Evolutionary conservation across 1,139 yeast genomes (phyloP).

Genomic region (Sugiyamaella sp.): DNA sequence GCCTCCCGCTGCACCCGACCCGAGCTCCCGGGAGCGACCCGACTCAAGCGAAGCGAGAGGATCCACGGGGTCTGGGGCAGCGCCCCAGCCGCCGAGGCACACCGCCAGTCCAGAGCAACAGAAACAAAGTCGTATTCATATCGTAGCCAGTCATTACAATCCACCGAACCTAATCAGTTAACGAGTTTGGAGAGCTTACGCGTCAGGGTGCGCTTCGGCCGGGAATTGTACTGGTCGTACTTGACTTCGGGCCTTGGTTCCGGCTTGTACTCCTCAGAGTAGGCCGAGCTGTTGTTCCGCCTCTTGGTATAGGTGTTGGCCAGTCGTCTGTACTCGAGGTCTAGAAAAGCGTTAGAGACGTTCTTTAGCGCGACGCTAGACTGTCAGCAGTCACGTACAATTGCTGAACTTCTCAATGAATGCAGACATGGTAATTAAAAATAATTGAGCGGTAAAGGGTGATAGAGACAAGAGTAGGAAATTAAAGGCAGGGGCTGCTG

Average conservation of each 20-base stretch:
- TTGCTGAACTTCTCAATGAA: constrained; percentile 11
- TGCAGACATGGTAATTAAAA: background rate
- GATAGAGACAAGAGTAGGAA: background rate
- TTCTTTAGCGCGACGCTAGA: background rate
- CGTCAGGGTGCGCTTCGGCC: constrained; percentile 7
- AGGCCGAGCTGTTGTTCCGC: background rate
- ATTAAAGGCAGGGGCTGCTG: background rate
- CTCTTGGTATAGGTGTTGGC: constrained; percentile 12
- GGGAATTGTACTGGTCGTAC: background rate
- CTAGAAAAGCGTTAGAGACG: background rate
- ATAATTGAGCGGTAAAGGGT: background rate
- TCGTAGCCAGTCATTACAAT: background rate
- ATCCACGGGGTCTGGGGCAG: background rate
- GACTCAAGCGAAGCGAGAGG: background rate
- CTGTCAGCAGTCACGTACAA: constrained; percentile 7
- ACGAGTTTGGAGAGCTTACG: constrained; percentile 8
- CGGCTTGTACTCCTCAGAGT: background rate
- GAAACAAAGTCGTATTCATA: background rate
- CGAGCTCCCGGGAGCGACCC: too few relatives aligned
- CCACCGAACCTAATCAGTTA: background rate
- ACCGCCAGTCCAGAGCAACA: background rate
- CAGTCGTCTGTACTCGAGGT: constrained; percentile 10
- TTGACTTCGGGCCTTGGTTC: background rate
- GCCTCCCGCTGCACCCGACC: too few relatives aligned
- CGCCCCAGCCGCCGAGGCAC: background rate